Evolutionary conservation across 129 eudicot genomes (phyloP), one percentile per base, ranked within the genome.

Genomic region (Lactuca sativa): DNA sequence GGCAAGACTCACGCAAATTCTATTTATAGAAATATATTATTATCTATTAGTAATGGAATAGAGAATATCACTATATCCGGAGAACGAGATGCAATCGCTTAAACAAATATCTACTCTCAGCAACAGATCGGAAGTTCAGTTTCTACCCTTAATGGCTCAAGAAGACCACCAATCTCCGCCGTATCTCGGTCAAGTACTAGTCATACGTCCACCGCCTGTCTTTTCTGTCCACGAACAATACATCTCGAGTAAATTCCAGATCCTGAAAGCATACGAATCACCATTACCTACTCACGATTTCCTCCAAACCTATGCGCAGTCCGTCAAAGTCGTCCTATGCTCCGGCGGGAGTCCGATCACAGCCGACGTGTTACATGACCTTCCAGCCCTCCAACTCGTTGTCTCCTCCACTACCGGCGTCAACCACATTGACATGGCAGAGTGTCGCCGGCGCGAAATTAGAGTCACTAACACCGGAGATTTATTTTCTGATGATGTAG

Each of bases 401-500:
- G 80, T 47, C 17, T 31, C 80, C 34, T 2, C 70, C 53, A 15
- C 64, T 31, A 73, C 70, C 11, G 70, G 77, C 11, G 64, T 73
- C 3, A 73, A 73, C 33, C 77, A 73, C 16, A 73, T 73, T 4
- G 70, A 73, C 9, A 21, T 73, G 77, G 70, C n/a, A 0, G 77
- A 73, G 63, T 73, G 70, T 53, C 70, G 60, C 33, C 59, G 59
- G 12, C 62, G 70, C 0, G 63, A 63, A 30, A 60, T 37, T 60
- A 57, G 55, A 56, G 80, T 75, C 3, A 34, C 74, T 25, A 75
- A 74, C 12, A 10, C 59, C 0, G 73, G 58, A 3, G 79, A 74
- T 74, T 13, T 56, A 73, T 65, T 65, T 66, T 66, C 79, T 5
- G 79, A 74, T 33, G 79, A 75, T 67, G 80, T 75, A 3, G 80